A percentile compares a stretch with the other conserved stretches of the same genome.
Conservation (phyloP, 768 basidiomycete species). For the Mycena venus region DNA sequence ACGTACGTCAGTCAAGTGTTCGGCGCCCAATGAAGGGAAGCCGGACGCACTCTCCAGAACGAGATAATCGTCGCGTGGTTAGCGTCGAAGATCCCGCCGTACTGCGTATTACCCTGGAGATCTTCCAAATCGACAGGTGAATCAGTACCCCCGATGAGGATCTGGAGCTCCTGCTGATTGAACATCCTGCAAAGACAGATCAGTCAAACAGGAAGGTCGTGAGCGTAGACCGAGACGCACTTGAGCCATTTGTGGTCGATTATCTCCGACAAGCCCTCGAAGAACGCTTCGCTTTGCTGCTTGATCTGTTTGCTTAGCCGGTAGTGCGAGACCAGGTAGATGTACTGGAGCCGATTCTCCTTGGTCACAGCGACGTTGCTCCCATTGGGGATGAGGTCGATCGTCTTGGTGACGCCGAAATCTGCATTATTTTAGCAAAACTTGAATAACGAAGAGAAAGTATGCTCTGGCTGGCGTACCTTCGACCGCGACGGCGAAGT, state of each 20-base stretch:
- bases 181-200: constrained; percentile 78
- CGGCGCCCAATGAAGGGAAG: neutral
- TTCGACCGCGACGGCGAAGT: constrained; percentile 90
- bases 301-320: constrained; percentile 92
- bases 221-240: constrained; percentile 46
- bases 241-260: constrained; percentile 92
- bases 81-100: constrained; percentile 85
- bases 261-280: constrained; percentile 92
- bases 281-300: constrained; percentile 87
- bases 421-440: constrained; percentile 61
- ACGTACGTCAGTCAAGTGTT: neutral
- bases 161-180: constrained; percentile 95
- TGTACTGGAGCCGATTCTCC: constrained; percentile 92
- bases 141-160: constrained; percentile 91
- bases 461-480: constrained; percentile 58
- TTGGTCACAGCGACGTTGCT: constrained; percentile 87
- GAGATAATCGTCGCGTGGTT: constrained; percentile 76
- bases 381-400: constrained; percentile 88
- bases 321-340: constrained; percentile 90
- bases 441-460: neutral
- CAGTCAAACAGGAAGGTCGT: neutral
- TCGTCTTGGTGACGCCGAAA: constrained; percentile 80
- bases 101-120: constrained; percentile 79
- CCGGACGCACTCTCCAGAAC: constrained; percentile 85
- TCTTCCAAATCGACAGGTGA: constrained; percentile 89